These are phyloP conservation scores for Cicer judaicum DNA, from an alignment of 306 rosid genomes.

Conservation along the genomic window DNA sequence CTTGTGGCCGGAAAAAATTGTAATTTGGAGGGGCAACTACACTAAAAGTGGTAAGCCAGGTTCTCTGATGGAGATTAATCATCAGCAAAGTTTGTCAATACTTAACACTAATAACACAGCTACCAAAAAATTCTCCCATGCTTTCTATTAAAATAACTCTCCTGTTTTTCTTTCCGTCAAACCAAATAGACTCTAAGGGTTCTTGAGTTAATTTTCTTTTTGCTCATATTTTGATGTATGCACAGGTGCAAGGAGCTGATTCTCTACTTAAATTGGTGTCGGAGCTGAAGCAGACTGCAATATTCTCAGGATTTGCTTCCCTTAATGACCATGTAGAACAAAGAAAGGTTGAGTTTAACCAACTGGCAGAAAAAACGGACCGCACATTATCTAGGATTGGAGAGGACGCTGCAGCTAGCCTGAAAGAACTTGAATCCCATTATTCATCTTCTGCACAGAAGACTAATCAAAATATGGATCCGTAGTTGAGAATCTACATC, in stretches of 20 bases:
- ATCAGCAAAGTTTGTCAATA: too few relatives aligned
- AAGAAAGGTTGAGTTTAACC: slow-evolving; percentile 74
- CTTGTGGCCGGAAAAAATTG: too few relatives aligned
- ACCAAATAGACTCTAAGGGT: not conserved
- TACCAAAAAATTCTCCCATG: too few relatives aligned
- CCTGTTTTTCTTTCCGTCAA: not conserved
- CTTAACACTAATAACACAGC: too few relatives aligned
- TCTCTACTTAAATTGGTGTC: slow-evolving; percentile 82
- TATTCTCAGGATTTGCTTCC: slow-evolving; percentile 93
- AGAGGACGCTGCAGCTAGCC: slow-evolving; percentile 84
- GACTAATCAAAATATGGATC: slow-evolving; percentile 42
- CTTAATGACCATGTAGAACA: slow-evolving; percentile 91
- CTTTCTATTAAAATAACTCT: not conserved
- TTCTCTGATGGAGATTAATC: too few relatives aligned
- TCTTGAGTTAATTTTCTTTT: not conserved
- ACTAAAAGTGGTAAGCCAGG: too few relatives aligned
- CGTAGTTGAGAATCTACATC: slow-evolving; percentile 43
- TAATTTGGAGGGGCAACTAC: too few relatives aligned
- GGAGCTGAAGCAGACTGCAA: slow-evolving; percentile 90
- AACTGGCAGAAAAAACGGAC: slow-evolving; percentile 70
- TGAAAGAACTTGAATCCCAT: slow-evolving; percentile 86
- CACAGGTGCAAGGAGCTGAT: slow-evolving; percentile 83
- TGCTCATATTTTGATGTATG: not conserved
- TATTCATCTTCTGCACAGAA: slow-evolving; percentile 69
- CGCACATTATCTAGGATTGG: slow-evolving; percentile 69